Percentiles rank a stretch among this genome's conserved stretches.
phyloP scores from a whole-genome alignment of 306 rosid species.

The Vigna radiata region DNA sequence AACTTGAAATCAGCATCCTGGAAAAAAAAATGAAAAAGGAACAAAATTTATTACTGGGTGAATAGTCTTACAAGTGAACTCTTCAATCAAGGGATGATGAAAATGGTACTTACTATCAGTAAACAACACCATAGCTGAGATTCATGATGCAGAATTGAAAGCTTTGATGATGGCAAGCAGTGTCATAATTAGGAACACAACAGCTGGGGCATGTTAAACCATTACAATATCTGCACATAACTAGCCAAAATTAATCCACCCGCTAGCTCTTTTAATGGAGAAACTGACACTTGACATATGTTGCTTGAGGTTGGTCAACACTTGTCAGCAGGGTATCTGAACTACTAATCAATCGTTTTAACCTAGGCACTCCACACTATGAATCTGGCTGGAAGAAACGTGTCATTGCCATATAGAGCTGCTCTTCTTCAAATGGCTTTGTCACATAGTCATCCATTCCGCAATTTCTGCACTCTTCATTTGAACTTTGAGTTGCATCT shows the following conservation, averaged over 20 bases:
- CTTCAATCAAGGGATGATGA: slow-evolving; percentile 7
- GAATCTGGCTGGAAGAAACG: slow-evolving; percentile 59
- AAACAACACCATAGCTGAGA: slow-evolving; percentile 35
- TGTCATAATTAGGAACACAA: neutral
- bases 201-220: slow-evolving; percentile 29
- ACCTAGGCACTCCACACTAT: slow-evolving; percentile 28
- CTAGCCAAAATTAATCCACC: slow-evolving; percentile 35
- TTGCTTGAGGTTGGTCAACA: slow-evolving; percentile 27
- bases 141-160: slow-evolving; percentile 37
- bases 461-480: slow-evolving; percentile 80
- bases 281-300: slow-evolving; percentile 18
- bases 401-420: slow-evolving; percentile 73
- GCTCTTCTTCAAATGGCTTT: slow-evolving; percentile 90
- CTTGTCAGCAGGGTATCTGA: slow-evolving; percentile 33
- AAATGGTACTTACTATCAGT: slow-evolving; percentile 41
- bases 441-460: slow-evolving; percentile 95
- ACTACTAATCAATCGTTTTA: slow-evolving; percentile 31
- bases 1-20: slow-evolving; percentile 45
- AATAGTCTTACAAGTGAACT: neutral
- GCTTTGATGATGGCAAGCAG: slow-evolving; percentile 34
- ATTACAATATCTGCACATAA: slow-evolving; percentile 32
- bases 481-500: slow-evolving; percentile 79
- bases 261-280: slow-evolving; percentile 39
- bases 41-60: neutral
- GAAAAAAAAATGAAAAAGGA: neutral